These are phyloP conservation scores for Macrocybe gigantea DNA, from an alignment of 768 basidiomycete genomes.

Conservation along the genomic window DNA sequence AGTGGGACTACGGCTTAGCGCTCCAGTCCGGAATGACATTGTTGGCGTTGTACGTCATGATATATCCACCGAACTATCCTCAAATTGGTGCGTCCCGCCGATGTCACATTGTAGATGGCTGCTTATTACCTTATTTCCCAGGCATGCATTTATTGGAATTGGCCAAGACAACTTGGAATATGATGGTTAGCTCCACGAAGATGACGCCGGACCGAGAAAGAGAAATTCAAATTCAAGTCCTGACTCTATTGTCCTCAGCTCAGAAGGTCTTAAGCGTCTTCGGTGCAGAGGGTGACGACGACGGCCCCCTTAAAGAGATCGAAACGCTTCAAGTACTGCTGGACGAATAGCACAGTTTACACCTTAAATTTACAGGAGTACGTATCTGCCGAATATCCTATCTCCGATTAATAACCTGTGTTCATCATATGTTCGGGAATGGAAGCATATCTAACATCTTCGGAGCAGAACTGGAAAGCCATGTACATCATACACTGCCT, in stretches of 20 bases:
- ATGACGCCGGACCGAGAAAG: constrained; percentile 10
- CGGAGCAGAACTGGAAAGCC: too few relatives aligned
- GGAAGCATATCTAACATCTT: too few relatives aligned
- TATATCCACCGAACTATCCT: constrained; percentile 78
- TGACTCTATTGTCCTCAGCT: constrained; percentile 34
- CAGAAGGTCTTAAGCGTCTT: constrained; percentile 37
- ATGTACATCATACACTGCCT: too few relatives aligned
- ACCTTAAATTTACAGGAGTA: too few relatives aligned
- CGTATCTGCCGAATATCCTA: too few relatives aligned
- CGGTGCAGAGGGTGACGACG: constrained; percentile 59
- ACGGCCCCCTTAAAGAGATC: constrained; percentile 54
- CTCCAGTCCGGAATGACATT: constrained; percentile 49
- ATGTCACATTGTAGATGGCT: not conserved
- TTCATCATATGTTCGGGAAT: too few relatives aligned
- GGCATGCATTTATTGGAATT: constrained; percentile 74
- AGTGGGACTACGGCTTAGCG: constrained; percentile 49
- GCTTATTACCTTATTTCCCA: constrained; percentile 18
- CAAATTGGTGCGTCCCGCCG: constrained; percentile 55
- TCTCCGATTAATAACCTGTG: too few relatives aligned
- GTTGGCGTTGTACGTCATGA: constrained; percentile 57
- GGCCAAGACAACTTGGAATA: constrained; percentile 77
- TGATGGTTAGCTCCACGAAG: constrained; percentile 28
- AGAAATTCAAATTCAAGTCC: constrained; percentile 21
- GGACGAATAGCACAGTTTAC: constrained; percentile 6
- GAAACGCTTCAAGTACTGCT: constrained; percentile 37